Conservation (phyloP, 208 protist genomes). For the Leishmania martiniquensis region DNA sequence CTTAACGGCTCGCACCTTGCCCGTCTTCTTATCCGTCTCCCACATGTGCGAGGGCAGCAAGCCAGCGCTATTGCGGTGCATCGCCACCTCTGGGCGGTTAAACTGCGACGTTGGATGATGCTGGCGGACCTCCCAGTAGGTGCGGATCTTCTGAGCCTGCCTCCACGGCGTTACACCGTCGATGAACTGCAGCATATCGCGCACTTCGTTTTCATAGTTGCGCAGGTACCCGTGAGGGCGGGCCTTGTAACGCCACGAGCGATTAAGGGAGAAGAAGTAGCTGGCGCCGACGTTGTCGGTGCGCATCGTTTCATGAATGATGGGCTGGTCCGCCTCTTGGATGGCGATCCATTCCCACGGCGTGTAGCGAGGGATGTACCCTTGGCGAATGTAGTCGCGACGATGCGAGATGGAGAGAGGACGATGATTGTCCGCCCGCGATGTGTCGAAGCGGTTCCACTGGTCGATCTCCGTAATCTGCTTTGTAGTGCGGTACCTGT, state of each 20-base stretch:
- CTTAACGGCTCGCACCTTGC: constrained; percentile 90
- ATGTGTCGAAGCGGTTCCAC: constrained; percentile 74
- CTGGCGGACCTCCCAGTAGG: constrained; percentile 89
- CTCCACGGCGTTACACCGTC: constrained; percentile 91
- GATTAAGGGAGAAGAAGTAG: constrained; percentile 87
- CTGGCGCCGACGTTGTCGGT: constrained; percentile 74
- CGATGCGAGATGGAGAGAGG: constrained; percentile 86
- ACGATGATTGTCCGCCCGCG: constrained; percentile 86
- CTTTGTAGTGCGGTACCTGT: constrained; percentile 77
- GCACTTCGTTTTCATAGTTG: constrained; percentile 90
- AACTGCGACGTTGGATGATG: constrained; percentile 93
- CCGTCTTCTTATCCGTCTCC: constrained; percentile 93
- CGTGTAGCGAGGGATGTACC: constrained; percentile 88
- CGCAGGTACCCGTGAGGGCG: constrained; percentile 88
- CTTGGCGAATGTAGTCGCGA: constrained; percentile 84
- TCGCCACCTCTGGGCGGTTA: constrained; percentile 85
- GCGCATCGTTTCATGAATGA: constrained; percentile 83
- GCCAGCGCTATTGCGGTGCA: constrained; percentile 87
- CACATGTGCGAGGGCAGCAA: constrained; percentile 86
- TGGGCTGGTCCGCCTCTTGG: constrained; percentile 89
- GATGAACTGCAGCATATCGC: constrained; percentile 87
- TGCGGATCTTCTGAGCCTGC: constrained; percentile 91
- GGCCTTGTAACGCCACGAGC: constrained; percentile 90
- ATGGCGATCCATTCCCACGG: constrained; percentile 93
- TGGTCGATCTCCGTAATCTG: constrained; percentile 89